These are phyloP conservation scores for Agroathelia rolfsii DNA, from an alignment of 1,284 basidiomycete species.

Conservation along the genomic window DNA sequence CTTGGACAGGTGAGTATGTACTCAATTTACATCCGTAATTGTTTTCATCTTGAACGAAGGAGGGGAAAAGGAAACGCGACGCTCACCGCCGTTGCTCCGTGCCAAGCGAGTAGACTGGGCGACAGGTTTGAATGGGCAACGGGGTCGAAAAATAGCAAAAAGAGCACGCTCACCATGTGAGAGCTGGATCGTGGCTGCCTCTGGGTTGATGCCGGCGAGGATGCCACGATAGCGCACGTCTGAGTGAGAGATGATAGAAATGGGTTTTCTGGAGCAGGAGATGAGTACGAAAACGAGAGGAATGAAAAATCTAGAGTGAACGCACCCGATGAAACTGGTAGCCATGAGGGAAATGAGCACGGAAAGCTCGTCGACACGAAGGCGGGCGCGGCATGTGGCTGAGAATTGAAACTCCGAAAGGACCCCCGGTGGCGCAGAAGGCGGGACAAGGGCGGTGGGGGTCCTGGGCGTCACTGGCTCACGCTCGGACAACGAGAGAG, in stretches of 20 bases:
- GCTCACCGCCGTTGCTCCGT: conserved; percentile 76
- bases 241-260: conserved; percentile 83
- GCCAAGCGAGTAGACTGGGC: conserved; percentile 76
- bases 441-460: no score
- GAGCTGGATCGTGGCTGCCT: conserved; percentile 76
- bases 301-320: conserved; percentile 2
- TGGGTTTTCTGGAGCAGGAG: conserved; percentile 56
- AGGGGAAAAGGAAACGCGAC: conserved; percentile 8
- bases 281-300: conserved; percentile 1
- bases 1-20: conserved; percentile 43
- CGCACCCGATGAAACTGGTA: conserved; percentile 62
- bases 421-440: no score
- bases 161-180: conserved; percentile 56
- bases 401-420: no score
- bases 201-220: conserved; percentile 76
- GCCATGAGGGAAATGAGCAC: conserved; percentile 36
- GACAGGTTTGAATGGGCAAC: conserved; percentile 6
- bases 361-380: no score
- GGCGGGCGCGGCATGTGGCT: no score
- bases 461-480: no score
- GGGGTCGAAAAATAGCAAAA: conserved; percentile 3
- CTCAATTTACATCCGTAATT: conserved; percentile 61
- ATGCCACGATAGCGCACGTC: conserved; percentile 87
- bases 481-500: no score
- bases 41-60: conserved; percentile 31